Conservation (phyloP, 768 basidiomycete species). For the Pleurotus cornucopiae region DNA sequence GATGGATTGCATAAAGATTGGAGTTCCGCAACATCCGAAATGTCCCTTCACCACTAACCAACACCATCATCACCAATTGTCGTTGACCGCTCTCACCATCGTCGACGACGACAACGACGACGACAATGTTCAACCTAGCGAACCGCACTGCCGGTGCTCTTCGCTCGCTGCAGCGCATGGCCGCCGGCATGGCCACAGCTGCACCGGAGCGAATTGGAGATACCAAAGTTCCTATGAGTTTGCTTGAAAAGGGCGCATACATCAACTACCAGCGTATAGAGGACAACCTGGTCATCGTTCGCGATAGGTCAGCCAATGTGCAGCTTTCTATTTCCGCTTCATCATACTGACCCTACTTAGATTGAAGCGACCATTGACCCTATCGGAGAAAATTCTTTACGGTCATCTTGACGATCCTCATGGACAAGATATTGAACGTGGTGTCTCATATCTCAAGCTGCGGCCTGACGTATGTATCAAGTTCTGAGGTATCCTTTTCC, state of each 20-base stretch:
- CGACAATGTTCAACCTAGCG: constrained; percentile 53
- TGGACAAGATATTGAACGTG: constrained; percentile 86
- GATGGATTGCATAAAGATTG: not conserved
- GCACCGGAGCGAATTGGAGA: constrained; percentile 72
- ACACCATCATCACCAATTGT: constrained; percentile 21
- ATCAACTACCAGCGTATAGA: constrained; percentile 98
- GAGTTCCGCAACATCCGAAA: not conserved
- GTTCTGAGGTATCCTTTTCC: constrained; percentile 8
- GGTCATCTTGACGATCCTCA: constrained; percentile 96
- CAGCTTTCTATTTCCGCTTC: not conserved
- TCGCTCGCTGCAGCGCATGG: constrained; percentile 47
- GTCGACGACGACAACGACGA: constrained; percentile 8
- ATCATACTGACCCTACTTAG: constrained; percentile 32
- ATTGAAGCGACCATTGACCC: constrained; percentile 83
- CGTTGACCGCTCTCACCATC: constrained; percentile 25
- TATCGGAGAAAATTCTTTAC: constrained; percentile 97
- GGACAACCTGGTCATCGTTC: constrained; percentile 89
- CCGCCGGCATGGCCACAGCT: constrained; percentile 78
- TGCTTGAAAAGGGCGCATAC: constrained; percentile 75
- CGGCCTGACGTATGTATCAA: constrained; percentile 82
- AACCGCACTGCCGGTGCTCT: constrained; percentile 49
- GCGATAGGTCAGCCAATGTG: constrained; percentile 55
- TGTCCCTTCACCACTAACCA: constrained; percentile 6
- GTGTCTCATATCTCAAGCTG: constrained; percentile 93
- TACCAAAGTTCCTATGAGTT: constrained; percentile 86